Percentiles rank a stretch among this genome's conserved stretches.
These are phyloP conservation scores for Didymella exigua DNA, from an alignment of 2,329 filamentous ascomycete genomes.

Conservation along the genomic window DNA sequence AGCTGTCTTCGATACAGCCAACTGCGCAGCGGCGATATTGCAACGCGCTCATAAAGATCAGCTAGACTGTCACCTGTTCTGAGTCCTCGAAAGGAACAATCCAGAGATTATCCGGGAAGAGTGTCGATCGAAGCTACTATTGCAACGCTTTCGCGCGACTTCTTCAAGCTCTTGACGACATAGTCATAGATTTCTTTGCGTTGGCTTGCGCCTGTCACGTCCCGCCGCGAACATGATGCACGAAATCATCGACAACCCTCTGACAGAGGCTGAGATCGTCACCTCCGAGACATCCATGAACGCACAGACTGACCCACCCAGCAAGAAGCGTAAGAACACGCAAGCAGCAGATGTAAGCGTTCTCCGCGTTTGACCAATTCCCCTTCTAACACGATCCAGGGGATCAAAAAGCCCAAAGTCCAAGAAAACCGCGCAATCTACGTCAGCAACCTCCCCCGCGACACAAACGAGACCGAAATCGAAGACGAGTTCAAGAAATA, in stretches of 20 bases:
- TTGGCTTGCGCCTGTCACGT: background rate
- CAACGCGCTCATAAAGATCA: background rate
- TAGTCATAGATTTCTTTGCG: background rate
- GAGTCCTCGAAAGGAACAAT: background rate
- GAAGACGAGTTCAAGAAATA: conserved; percentile 84
- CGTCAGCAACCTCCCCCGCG: conserved; percentile 82
- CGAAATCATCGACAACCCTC: conserved; percentile 22
- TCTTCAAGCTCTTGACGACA: background rate
- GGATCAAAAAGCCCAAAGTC: conserved; percentile 39
- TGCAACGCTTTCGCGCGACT: background rate
- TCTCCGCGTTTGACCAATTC: background rate
- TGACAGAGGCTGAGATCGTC: conserved; percentile 19
- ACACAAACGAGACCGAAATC: conserved; percentile 81
- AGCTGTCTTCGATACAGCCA: conserved; percentile 6
- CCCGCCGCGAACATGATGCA: conserved; percentile 17
- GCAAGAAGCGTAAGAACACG: conserved; percentile 36
- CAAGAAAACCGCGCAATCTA: conserved; percentile 86
- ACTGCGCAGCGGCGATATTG: background rate
- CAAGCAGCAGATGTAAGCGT: conserved; percentile 29
- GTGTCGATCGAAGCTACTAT: background rate
- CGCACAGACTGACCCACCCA: conserved; percentile 7
- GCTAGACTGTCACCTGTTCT: background rate
- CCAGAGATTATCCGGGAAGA: background rate
- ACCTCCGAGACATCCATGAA: conserved; percentile 10
- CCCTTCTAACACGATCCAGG: conserved; percentile 14